phyloP scores from a whole-genome alignment of 495 filamentous ascomycete species.

The Massariosphaeria phaeospora region DNA sequence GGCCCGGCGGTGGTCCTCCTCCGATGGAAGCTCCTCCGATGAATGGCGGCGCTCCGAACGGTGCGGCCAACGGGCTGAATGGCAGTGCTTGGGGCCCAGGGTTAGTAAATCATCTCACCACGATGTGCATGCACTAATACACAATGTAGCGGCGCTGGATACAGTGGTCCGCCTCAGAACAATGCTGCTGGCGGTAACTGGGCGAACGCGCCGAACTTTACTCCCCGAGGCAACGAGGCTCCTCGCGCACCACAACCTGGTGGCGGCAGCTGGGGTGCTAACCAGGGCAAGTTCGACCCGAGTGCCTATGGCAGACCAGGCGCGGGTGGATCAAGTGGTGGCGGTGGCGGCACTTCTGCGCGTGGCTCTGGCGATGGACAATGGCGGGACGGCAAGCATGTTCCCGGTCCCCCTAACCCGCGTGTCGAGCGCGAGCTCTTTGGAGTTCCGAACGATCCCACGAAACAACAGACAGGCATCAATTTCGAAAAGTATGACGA shows the following conservation, averaged over 20 bases:
- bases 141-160: conserved; percentile 25
- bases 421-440: conserved; percentile 94
- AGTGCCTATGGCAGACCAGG: conserved; percentile 64
- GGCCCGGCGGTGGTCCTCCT: conserved; percentile 33
- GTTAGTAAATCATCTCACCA: conserved; percentile 43
- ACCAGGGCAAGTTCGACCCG: conserved; percentile 51
- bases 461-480: conserved; percentile 94
- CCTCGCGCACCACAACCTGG: conserved; percentile 5
- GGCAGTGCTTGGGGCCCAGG: conserved; percentile 58
- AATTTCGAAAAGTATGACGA: conserved; percentile 99
- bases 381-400: conserved; percentile 95
- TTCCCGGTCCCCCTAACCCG: conserved; percentile 79
- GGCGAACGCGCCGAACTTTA: conserved; percentile 64
- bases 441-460: conserved; percentile 85
- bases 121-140: neutral
- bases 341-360: conserved; percentile 46
- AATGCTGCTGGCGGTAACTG: conserved; percentile 69
- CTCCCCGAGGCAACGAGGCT: conserved; percentile 48
- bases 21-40: conserved; percentile 33
- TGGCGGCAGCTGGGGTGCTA: conserved; percentile 25
- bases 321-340: conserved; percentile 44
- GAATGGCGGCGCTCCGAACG: conserved; percentile 40
- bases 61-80: conserved; percentile 45
- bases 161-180: conserved; percentile 31
- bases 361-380: conserved; percentile 88